Evolutionary conservation across 2,329 filamentous ascomycete genomes (phyloP), one percentile per base, ranked within the genome.

Genomic region (Stemphylium vesicarium): DNA sequence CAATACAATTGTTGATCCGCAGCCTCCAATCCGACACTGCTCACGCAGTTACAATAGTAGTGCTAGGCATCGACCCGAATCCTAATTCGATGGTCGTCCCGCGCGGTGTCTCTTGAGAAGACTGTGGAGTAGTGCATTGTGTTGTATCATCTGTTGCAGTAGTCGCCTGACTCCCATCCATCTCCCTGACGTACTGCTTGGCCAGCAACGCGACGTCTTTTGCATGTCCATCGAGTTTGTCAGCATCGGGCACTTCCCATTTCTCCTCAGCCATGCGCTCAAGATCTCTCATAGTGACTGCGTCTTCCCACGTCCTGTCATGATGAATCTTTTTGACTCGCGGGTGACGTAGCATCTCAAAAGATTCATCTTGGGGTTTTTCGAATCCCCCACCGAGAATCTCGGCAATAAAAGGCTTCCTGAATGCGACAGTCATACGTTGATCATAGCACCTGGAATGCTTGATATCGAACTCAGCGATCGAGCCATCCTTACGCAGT

Each of bases 311-410:
- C 2, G 84, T 84, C 20, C 92, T 82, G 70, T 96, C 92, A 56
- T 82, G 84, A 65, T 96, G 91, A 9, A 96, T 81, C 67, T 94
- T 96, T 52, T 85, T 82, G 3, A 94, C 85, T 2, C 84, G 81
- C 1, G 92, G 89, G 66, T 96, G 96, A 1, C 92, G 84, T 47
- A 92, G 84, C 55, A 87, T 88, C 79, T 86, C 92, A 66, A 90
- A 92, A 1, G 82, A 81, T 12, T 85, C 86, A 65, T 89, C 88
- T 4, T 85, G 83, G 2, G 84, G 82, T 66, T 88, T 90, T 56
- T 92, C 89, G 63, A 92, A 96, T 0, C 88, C 88, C 58, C 91
- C 90, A 48, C 91, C 93, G 20, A 90, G 81, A 55, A 96, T 79
- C 63, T 96, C 93, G 51, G 92, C 90, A 0, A 96, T 85, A 16